Base-by-base conservation (phyloP, 2,329 filamentous ascomycete genomes). In the Myriosclerotinia scirpicola region DNA sequence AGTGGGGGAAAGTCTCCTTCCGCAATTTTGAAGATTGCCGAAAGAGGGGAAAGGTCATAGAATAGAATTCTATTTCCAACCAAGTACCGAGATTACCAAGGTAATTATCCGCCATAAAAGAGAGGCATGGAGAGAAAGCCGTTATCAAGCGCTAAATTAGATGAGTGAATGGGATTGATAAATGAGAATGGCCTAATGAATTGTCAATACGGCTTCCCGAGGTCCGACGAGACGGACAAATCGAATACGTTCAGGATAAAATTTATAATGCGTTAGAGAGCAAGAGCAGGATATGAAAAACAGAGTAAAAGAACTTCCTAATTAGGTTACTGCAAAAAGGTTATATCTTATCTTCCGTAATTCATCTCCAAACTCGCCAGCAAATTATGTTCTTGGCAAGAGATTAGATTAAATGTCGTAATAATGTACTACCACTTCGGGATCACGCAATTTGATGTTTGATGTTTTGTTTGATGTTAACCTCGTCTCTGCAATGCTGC, bases 41-140 rank as follows among this genome's bases (percentile, higher is more conserved):
- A 52, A 48, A 59, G 55, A 50, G 40, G 54, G 30, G 54, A 12
- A 58, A 65, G 54, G 20, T 65, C 34, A 58, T 56, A 58, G 53
- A 44, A n/a, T 26, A 22, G 12, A n/a, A 30, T 11, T 36, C 40
- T 53, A 38, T 38, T 30, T 38, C 5, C 12, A 52, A 34, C 30
- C 44, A 52, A 42, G 15, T 65, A 58, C 54, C 34, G 54, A 56
- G n/a, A 59, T 26, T 44, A 15, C 14, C n/a, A 34, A 64, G 15
- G 20, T 22, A 50, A 54, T 26, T 7, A 7, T 30, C 2, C 42
- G 9, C 20, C 30, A 34, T 36, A 7, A 48, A 30, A 40, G 12
- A 58, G 52, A 55, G 17, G 20, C 36, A 48, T 36, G n/a, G 8
- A 53, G 14, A 30, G 22, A 38, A 58, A 30, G 54, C 14, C 5